phyloP scores from a whole-genome alignment of 2,329 filamentous ascomycete species.

The Stromatinia cepivora region DNA sequence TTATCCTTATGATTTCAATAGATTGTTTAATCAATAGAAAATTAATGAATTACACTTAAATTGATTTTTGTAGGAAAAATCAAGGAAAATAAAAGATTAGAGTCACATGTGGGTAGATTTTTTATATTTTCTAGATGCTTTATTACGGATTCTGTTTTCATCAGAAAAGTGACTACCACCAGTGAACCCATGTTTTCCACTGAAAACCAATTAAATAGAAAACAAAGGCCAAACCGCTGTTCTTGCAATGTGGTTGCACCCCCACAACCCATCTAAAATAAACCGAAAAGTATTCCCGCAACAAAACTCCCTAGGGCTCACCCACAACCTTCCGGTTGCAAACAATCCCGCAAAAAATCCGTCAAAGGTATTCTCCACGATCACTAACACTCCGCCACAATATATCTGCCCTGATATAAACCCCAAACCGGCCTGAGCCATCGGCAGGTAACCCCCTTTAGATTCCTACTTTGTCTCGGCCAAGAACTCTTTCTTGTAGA shows the following conservation, averaged over 20 bases:
- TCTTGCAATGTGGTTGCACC: neutral
- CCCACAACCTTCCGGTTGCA: neutral
- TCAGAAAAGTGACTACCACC: too few relatives aligned
- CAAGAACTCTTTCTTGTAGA: neutral
- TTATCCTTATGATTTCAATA: too few relatives aligned
- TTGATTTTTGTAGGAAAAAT: too few relatives aligned
- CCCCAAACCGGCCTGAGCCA: neutral
- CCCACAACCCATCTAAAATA: neutral
- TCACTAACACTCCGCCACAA: neutral
- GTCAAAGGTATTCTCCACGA: neutral
- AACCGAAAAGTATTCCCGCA: neutral
- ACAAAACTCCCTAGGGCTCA: too few relatives aligned
- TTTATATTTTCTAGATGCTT: too few relatives aligned
- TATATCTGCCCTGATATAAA: neutral
- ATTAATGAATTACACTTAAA: too few relatives aligned
- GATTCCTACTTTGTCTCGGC: neutral
- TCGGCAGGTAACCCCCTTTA: neutral
- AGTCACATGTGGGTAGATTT: too few relatives aligned
- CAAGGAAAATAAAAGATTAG: too few relatives aligned
- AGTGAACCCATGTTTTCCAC: too few relatives aligned
- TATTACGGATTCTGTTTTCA: too few relatives aligned
- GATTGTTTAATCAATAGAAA: too few relatives aligned
- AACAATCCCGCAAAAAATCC: neutral
- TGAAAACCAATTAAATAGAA: neutral
- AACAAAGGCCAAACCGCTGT: neutral